Base-by-base conservation (phyloP, 1,139 yeast genomes). In the Yamadazyma dushanensis region DNA sequence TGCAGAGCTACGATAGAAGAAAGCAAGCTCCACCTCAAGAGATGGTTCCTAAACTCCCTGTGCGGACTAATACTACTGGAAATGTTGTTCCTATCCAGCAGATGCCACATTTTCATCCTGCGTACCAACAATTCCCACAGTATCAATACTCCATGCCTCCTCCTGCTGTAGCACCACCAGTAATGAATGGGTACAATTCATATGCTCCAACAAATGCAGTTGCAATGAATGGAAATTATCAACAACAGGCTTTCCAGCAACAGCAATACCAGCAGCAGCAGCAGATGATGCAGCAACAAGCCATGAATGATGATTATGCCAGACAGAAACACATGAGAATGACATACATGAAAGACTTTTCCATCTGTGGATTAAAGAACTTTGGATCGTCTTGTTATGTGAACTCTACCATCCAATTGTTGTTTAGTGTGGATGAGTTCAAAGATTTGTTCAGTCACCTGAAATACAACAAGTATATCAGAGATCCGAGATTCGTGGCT, bases 361-460 rank as follows among this genome's bases (percentile, higher is more conserved):
- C 77, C 1, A 69, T 81, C 18, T 81, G 89, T 28, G 92, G 94
- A 0, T 57, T 84, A 31, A 63, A 76, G 34, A 83, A 84, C 52
- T 60, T 80, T 56, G 89, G 89, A 0, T 80, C 83, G 16, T 80
- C 88, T 0, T 83, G 92, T 47, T 83, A 83, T 53, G 78, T 83
- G 52, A 83, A 83, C 53, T 76, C 83, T 51, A 78, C 81, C 42
- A 56, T 83, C 15, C 94, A 84, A 52, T 67, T 85, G 41, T 50
- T 84, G 7, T 77, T 81, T 49, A 84, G 82, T 0, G 60, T 83
- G 0, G 53, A 54, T 9, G 50, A 51, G 15, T 73, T 79, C 43
- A 63, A 73, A 36, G 50, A 56, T 9, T 51, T 77, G 9, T 76
- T 77, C 42, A 43, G 63, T 14, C 60, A 66, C 19, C 65, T 65